Percentiles rank a stretch among this genome's conserved stretches.
Conservation (phyloP, 257 asterid species). For the Nicotiana tomentosiformis region DNA sequence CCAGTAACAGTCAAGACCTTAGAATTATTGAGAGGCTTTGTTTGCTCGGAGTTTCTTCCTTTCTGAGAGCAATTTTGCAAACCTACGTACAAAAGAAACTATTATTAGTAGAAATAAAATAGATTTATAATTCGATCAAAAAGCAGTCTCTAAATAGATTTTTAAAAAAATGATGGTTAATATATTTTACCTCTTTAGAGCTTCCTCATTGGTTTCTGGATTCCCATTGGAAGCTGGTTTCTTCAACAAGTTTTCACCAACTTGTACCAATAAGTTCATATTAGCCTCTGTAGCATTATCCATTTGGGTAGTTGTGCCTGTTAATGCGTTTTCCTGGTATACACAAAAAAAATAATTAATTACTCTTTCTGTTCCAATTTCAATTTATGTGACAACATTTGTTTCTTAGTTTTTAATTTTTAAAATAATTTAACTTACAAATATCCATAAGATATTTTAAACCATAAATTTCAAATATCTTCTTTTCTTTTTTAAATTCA, state of each 20-base stretch:
- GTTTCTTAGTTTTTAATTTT: too few relatives aligned
- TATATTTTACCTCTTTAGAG: not conserved
- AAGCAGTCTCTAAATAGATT: not conserved
- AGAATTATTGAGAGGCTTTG: not conserved
- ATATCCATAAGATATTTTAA: too few relatives aligned
- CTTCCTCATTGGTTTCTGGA: constrained; percentile 13
- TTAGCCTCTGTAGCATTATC: constrained; percentile 10
- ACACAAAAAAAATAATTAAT: not conserved
- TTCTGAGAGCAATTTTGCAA: not conserved
- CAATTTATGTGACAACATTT: too few relatives aligned
- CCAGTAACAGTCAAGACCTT: not conserved
- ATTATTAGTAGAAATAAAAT: not conserved
- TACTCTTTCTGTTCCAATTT: too few relatives aligned
- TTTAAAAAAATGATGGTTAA: not conserved
- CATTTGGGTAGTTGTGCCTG: not conserved
- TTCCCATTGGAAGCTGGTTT: constrained; percentile 7
- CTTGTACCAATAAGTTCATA: constrained; percentile 1
- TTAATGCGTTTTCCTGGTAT: not conserved
- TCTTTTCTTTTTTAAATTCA: too few relatives aligned
- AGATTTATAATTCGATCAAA: not conserved
- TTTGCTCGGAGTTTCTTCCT: not conserved
- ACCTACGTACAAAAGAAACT: not conserved
- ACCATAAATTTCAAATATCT: too few relatives aligned
- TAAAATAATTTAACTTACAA: too few relatives aligned
- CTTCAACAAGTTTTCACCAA: constrained; percentile 14